Percentiles rank a stretch among this genome's conserved stretches.
Evolutionary conservation across 2,329 filamentous ascomycete species (phyloP).

Genomic region (Nannizziopsis barbatae): DNA sequence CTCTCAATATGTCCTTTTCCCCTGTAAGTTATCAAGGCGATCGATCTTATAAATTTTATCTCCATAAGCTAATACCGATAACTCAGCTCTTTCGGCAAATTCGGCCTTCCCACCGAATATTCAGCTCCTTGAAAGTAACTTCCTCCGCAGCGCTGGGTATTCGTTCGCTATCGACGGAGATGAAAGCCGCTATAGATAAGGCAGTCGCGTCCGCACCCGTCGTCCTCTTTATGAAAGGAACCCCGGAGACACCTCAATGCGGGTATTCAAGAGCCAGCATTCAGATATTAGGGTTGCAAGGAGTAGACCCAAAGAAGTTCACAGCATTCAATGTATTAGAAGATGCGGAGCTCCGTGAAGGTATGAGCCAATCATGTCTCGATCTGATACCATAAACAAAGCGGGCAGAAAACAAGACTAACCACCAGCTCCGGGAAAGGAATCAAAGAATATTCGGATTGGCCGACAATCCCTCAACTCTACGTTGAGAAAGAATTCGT

Average conservation of each 20-base stretch:
- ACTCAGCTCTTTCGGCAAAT: slow-evolving; percentile 5
- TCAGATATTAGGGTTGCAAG: slow-evolving; percentile 87
- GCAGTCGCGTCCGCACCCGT: slow-evolving; percentile 80
- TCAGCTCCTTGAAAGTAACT: not conserved
- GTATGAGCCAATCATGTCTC: slow-evolving; percentile 37
- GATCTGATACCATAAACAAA: not conserved
- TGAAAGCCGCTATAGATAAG: slow-evolving; percentile 74
- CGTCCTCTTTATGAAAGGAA: slow-evolving; percentile 99
- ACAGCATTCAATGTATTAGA: slow-evolving; percentile 97
- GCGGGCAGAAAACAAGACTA: not conserved
- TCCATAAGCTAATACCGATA: no score
- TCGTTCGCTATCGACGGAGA: slow-evolving; percentile 63
- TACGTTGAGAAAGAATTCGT: slow-evolving; percentile 95
- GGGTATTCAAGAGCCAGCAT: slow-evolving; percentile 92
- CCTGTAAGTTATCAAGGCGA: no score
- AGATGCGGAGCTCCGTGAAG: slow-evolving; percentile 71
- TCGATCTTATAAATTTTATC: no score
- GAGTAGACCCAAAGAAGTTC: slow-evolving; percentile 90
- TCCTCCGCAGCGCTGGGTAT: slow-evolving; percentile 10
- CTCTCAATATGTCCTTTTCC: not conserved
- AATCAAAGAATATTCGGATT: slow-evolving; percentile 98
- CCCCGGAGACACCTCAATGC: slow-evolving; percentile 88
- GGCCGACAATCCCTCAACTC: slow-evolving; percentile 95
- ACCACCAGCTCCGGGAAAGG: slow-evolving; percentile 43
- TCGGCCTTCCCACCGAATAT: not conserved